Base-by-base conservation (phyloP, 805 yeast genomes). In the Jamesozyma gamospora region DNA sequence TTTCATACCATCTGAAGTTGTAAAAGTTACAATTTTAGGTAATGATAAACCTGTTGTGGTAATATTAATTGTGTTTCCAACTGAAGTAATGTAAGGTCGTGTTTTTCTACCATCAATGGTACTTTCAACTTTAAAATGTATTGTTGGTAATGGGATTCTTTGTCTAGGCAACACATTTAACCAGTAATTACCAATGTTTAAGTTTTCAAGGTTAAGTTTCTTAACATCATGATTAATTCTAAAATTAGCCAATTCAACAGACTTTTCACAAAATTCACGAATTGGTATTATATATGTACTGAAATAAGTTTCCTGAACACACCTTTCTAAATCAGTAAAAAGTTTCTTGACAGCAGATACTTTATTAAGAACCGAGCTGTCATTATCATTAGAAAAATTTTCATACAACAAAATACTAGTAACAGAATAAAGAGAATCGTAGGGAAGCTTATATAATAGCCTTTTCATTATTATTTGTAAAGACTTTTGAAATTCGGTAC, bases 31-130 rank as follows among this genome's bases (percentile, higher is more conserved):
- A 37, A 94, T 81, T 54, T 90, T 90, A 0, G 99, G 99, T 43
- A 78, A 69, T 45, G 95, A 85, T 10, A 90, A 60, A 3, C 99
- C 99, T 0, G 92, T 75, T 0, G 78, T 48, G 0, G 97, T 92
- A n/a, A 85, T 68, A 0, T 59, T 45, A 1, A 88, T 64, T 2
- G 52, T 58, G 0, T 68, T 60, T 4, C 67, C 69, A 2, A 84
- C 70, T 0, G 50, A 45, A 0, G 45, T 32, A 33, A 92, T 72
- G 1, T 55, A 51, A 0, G 85, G 77, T 0, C 76, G 56, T 11
- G 53, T 40, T 1, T 51, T 39, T 50, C 82, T 81, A 1, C 69
- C 64, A 31, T 65, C 62, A 1, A 53, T 52, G 2, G 73, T 67
- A 7, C 61, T 47, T 7, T 68, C 66, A 0, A 77, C 56, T 0